Conservation (phyloP, 78 protist genomes). For the Dictyostelium capitatum region DNA sequence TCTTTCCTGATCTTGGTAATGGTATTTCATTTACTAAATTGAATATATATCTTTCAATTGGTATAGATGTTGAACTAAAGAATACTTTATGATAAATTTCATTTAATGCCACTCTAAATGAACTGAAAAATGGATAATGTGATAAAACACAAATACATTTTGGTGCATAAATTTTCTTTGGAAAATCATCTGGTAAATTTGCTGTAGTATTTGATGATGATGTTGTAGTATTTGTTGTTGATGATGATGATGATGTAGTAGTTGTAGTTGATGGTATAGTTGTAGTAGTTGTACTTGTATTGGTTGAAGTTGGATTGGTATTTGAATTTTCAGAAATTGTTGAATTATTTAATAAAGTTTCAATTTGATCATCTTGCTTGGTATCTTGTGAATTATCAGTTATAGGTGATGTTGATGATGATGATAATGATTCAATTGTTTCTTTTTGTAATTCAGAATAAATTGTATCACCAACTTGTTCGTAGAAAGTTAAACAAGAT, state of each 20-base stretch:
- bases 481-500: slow-evolving; percentile 69
- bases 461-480: slow-evolving; percentile 54
- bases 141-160: slow-evolving; percentile 81
- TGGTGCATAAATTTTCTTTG: slow-evolving; percentile 33
- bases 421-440: not conserved
- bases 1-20: slow-evolving; percentile 52
- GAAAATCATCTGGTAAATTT: not conserved
- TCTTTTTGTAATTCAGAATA: slow-evolving; percentile 37
- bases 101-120: slow-evolving; percentile 69
- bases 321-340: slow-evolving; percentile 1
- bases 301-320: not conserved
- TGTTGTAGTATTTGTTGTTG: not conserved
- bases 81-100: slow-evolving; percentile 73
- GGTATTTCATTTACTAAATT: slow-evolving; percentile 62
- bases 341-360: not conserved
- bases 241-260: not conserved
- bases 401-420: too few relatives aligned
- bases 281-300: not conserved
- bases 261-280: not conserved
- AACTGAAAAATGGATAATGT: slow-evolving; percentile 75
- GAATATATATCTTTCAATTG: slow-evolving; percentile 62
- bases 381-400: not conserved
- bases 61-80: slow-evolving; percentile 41
- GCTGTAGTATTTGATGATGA: not conserved
- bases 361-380: slow-evolving; percentile 3